These are phyloP conservation scores for Dactylellina leptospora DNA, from an alignment of 2,329 filamentous ascomycete species.

Conservation along the genomic window DNA sequence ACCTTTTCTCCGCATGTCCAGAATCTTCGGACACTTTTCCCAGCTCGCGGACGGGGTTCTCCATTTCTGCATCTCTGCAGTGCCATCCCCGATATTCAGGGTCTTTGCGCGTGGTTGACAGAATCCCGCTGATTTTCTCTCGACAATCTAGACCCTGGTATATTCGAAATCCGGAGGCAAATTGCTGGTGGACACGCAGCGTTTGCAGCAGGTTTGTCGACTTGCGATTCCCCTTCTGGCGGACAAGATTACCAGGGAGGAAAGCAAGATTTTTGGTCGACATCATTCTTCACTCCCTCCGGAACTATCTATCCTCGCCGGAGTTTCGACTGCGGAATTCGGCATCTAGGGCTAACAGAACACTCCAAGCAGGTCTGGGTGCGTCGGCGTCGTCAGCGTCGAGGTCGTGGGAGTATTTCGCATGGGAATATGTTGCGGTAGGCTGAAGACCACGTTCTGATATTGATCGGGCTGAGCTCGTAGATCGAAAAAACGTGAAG, in stretches of 20 bases:
- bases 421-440: too few species aligned
- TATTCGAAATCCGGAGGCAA: background rate
- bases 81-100: conserved; percentile 12
- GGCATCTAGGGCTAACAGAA: too few species aligned
- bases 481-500: too few species aligned
- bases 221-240: conserved; percentile 10
- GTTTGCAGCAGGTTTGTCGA: conserved; percentile 20
- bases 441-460: too few species aligned
- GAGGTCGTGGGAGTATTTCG: too few species aligned
- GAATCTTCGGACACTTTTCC: background rate
- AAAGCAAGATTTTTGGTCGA: too few species aligned
- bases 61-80: background rate
- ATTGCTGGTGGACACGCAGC: background rate
- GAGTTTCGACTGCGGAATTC: conserved; percentile 2
- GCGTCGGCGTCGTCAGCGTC: too few species aligned
- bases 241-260: background rate
- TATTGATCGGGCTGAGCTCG: too few species aligned
- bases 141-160: background rate
- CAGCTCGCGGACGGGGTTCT: background rate
- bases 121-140: background rate
- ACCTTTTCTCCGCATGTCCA: background rate
- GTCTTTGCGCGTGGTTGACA: background rate
- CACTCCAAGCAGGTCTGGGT: too few species aligned
- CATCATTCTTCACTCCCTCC: too few species aligned
- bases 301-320: too few species aligned